phyloP scores from a whole-genome alignment of 345 rosid genomes.

The Cochlearia excelsa region DNA sequence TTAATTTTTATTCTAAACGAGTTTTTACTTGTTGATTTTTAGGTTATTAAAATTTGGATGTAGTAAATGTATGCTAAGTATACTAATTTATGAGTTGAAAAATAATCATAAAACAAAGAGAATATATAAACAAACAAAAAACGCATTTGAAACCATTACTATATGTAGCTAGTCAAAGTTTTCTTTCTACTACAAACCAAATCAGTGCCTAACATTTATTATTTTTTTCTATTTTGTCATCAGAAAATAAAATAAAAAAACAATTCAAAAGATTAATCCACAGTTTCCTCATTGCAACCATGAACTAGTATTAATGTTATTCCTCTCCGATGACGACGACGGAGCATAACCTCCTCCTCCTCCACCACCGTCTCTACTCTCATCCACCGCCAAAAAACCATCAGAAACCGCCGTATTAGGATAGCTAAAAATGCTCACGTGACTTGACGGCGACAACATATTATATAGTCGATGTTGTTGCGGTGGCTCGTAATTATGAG shows the following conservation, averaged over 20 bases:
- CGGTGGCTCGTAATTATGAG: slow-evolving; percentile 3
- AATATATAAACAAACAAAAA: slow-evolving; percentile 7
- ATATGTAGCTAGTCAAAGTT: slow-evolving; percentile 39
- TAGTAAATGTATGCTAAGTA: no score
- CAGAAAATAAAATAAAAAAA: neutral
- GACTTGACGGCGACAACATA: slow-evolving; percentile 19
- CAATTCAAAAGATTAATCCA: neutral
- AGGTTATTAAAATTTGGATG: no score
- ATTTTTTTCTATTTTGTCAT: neutral
- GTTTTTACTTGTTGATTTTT: no score
- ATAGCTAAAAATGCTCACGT: slow-evolving; percentile 5
- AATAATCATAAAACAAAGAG: neutral
- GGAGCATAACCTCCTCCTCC: slow-evolving; percentile 25
- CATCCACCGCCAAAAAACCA: slow-evolving; percentile 15
- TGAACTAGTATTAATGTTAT: slow-evolving; percentile 13
- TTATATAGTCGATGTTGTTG: slow-evolving; percentile 23
- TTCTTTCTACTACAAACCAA: slow-evolving; percentile 33
- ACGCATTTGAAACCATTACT: slow-evolving; percentile 6
- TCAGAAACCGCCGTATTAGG: slow-evolving; percentile 23
- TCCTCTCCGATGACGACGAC: slow-evolving; percentile 20
- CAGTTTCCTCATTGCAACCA: slow-evolving; percentile 25
- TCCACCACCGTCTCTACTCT: slow-evolving; percentile 16
- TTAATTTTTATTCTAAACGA: no score
- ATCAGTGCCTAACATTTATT: slow-evolving; percentile 34
- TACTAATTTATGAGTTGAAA: no score